These are phyloP conservation scores for Cystofilobasidium capitatum DNA, from an alignment of 768 basidiomycete genomes.

Conservation along the genomic window DNA sequence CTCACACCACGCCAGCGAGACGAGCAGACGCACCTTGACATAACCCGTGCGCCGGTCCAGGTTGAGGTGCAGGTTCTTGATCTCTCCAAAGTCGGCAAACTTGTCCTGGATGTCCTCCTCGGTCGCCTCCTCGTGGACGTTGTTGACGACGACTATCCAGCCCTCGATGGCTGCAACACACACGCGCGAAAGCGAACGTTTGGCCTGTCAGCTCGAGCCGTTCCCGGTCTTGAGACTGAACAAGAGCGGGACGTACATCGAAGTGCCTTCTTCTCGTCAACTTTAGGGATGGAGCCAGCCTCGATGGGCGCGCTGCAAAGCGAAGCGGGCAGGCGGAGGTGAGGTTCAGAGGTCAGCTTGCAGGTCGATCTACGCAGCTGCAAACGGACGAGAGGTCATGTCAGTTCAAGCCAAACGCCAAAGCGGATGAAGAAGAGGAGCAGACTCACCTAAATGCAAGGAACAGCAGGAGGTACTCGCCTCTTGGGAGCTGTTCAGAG, in stretches of 20 bases:
- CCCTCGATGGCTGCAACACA: constrained; percentile 74
- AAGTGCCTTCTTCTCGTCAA: background rate
- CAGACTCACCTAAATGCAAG: no score
- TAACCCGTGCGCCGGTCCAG: constrained; percentile 95
- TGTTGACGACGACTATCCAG: constrained; percentile 94
- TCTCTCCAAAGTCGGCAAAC: constrained; percentile 92
- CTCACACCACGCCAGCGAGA: background rate
- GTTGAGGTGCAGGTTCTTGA: constrained; percentile 95
- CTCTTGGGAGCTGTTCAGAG: no score
- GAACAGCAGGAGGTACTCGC: no score
- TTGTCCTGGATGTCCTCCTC: constrained; percentile 96
- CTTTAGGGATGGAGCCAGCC: background rate
- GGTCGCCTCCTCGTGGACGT: constrained; percentile 94
- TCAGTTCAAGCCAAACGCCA: no score
- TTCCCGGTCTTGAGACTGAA: background rate
- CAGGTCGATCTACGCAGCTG: background rate
- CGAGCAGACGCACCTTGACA: constrained; percentile 63
- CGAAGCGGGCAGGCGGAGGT: background rate
- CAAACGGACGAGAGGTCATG: no score
- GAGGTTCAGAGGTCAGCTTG: background rate
- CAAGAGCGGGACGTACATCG: background rate
- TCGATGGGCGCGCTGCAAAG: background rate
- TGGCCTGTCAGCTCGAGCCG: background rate
- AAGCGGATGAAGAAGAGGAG: no score
- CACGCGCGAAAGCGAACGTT: no score